Conservation (phyloP, 371 early-diverging fungal species). For the Blyttiomyces sp. region DNA sequence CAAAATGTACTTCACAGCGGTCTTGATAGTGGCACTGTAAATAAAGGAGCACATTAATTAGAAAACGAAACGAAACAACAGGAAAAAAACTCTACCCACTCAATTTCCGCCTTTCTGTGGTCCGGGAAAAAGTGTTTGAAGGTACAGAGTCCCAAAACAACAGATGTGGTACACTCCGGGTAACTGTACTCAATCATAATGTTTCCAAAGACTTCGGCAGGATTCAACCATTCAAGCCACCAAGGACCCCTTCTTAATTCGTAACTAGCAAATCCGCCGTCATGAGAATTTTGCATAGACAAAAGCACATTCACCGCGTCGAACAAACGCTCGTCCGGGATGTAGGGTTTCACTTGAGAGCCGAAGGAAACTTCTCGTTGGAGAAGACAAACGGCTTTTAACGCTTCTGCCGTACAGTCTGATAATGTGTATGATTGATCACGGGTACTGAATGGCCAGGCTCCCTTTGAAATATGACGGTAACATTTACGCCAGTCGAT, state of each 20-base stretch:
- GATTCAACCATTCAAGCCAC: constrained; percentile 84
- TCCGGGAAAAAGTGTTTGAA: constrained; percentile 76
- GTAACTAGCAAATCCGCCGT: constrained; percentile 90
- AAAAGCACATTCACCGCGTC: constrained; percentile 89
- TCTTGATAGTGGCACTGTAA: constrained; percentile 41
- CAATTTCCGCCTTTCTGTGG: constrained; percentile 79
- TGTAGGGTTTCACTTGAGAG: constrained; percentile 1
- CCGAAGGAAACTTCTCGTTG: constrained; percentile 51
- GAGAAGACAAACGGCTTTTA: constrained; percentile 76
- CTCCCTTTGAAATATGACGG: constrained; percentile 83
- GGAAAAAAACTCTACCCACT: constrained; percentile 37
- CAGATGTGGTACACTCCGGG: constrained; percentile 95
- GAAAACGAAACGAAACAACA: background rate
- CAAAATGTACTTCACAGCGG: constrained; percentile 71
- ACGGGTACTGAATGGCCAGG: constrained; percentile 95
- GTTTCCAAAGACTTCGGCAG: constrained; percentile 91
- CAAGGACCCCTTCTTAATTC: constrained; percentile 78
- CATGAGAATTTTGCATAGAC: constrained; percentile 81
- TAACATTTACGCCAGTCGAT: constrained; percentile 62
- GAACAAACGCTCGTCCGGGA: constrained; percentile 63
- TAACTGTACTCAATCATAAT: constrained; percentile 96
- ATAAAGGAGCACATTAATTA: background rate
- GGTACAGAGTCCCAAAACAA: constrained; percentile 74
- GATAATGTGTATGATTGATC: constrained; percentile 93
- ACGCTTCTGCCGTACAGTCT: constrained; percentile 95